A percentile compares a stretch with the other conserved stretches of the same genome.
phyloP scores from a whole-genome alignment of 345 rosid species.

The Eucalyptus fibrosa region DNA sequence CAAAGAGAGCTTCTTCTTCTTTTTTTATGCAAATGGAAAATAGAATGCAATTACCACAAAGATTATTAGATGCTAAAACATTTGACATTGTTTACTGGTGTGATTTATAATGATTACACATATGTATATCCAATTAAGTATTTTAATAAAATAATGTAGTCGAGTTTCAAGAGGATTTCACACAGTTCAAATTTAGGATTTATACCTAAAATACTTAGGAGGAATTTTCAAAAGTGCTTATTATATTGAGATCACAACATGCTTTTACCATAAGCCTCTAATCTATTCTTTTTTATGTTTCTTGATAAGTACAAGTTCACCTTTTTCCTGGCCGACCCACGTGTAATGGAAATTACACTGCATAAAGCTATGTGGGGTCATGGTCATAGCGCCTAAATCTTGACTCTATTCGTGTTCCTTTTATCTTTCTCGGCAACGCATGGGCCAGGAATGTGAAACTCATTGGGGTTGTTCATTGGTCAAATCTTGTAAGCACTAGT shows the following conservation, averaged over 20 bases:
- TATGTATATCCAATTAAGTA: background rate
- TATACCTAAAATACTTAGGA: background rate
- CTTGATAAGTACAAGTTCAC: background rate
- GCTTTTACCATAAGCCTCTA: background rate
- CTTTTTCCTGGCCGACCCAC: background rate
- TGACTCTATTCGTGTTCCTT: background rate
- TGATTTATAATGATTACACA: background rate
- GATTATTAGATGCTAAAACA: background rate
- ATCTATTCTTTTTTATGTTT: background rate
- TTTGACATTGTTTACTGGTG: rapidly evolving
- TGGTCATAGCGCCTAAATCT: background rate
- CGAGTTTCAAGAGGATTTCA: background rate
- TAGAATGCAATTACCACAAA: background rate
- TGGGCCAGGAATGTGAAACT: background rate
- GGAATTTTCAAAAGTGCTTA: background rate
- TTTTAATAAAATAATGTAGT: background rate
- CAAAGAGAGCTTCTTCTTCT: background rate
- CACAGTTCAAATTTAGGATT: background rate
- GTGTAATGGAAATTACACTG: background rate
- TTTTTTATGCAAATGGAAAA: background rate
- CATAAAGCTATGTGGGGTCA: background rate
- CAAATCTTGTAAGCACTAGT: background rate
- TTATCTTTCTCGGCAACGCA: background rate
- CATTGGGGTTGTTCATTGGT: background rate
- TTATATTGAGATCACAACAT: background rate